Evolutionary conservation across 352 stramenopile species (phyloP).

Genomic region (Globisporangium apiculatum): DNA sequence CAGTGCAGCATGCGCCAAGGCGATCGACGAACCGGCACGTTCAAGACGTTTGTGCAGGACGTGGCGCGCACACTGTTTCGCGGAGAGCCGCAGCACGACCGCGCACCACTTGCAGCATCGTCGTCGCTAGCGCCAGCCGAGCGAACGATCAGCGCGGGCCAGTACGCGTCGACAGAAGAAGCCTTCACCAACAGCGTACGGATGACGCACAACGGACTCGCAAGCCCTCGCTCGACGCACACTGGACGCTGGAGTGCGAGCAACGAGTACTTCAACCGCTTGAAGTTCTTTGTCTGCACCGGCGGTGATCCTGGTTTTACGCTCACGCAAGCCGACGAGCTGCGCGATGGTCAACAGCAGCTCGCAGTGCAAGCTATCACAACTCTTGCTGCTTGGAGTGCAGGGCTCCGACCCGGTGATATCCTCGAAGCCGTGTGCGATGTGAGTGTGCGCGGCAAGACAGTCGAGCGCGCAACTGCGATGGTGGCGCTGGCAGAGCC

Average conservation of each 20-base stretch:
- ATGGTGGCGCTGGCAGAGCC: conserved; percentile 21
- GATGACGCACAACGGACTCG: background rate
- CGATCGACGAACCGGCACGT: background rate
- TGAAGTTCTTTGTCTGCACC: conserved; percentile 48
- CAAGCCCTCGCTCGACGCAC: background rate
- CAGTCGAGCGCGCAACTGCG: conserved; percentile 24
- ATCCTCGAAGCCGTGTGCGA: conserved; percentile 42
- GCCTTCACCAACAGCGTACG: background rate
- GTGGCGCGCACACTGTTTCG: conserved; percentile 12
- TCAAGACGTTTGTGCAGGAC: conserved; percentile 12
- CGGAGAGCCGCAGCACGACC: background rate
- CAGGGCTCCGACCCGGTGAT: conserved; percentile 44
- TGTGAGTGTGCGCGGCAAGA: conserved; percentile 24
- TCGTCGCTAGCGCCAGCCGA: background rate
- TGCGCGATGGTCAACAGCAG: conserved; percentile 3
- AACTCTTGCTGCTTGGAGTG: conserved; percentile 29
- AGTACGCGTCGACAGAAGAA: background rate
- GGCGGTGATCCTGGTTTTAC: conserved; percentile 23
- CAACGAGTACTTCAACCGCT: conserved; percentile 20
- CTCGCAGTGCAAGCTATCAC: conserved; percentile 26
- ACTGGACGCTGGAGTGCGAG: conserved; percentile 18
- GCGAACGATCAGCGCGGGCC: background rate
- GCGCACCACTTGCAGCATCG: no score
- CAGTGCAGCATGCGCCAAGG: background rate
- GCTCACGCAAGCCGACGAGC: conserved; percentile 15